Evolutionary conservation across 2,329 filamentous ascomycete genomes (phyloP).

Genomic region (Trichoderma oligosporum): DNA sequence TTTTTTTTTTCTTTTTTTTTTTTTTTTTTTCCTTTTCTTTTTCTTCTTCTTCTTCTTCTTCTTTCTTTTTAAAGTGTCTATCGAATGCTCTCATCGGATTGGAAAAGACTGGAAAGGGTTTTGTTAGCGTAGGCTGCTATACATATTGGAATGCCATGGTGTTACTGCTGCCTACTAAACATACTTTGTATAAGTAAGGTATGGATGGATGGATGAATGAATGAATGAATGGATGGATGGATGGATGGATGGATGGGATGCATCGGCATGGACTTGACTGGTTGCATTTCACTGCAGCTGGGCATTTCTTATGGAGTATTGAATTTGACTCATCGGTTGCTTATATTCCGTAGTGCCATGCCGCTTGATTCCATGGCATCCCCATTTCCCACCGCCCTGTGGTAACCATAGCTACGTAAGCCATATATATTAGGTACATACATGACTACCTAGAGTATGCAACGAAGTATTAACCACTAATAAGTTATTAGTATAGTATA

Average conservation of each 20-base stretch:
- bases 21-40: too few species aligned
- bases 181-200: neutral
- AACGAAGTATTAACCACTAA: constrained; percentile 1
- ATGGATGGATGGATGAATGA: neutral
- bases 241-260: neutral
- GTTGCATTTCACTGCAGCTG: constrained; percentile 9
- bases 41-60: too few species aligned
- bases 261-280: constrained; percentile 8
- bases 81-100: too few species aligned
- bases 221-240: neutral
- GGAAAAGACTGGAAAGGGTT: too few species aligned
- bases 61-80: too few species aligned
- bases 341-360: too few species aligned
- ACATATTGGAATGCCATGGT: too few species aligned
- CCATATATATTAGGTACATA: too few species aligned
- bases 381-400: neutral
- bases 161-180: too few species aligned
- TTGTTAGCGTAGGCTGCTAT: too few species aligned
- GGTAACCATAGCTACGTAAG: neutral
- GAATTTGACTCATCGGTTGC: neutral
- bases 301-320: neutral
- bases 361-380: neutral
- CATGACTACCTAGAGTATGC: too few species aligned
- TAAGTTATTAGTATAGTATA: neutral
- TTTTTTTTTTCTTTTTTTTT: too few species aligned